Conservation (phyloP, 805 yeast genomes). For the Wickerhamiella alocasiicola region DNA sequence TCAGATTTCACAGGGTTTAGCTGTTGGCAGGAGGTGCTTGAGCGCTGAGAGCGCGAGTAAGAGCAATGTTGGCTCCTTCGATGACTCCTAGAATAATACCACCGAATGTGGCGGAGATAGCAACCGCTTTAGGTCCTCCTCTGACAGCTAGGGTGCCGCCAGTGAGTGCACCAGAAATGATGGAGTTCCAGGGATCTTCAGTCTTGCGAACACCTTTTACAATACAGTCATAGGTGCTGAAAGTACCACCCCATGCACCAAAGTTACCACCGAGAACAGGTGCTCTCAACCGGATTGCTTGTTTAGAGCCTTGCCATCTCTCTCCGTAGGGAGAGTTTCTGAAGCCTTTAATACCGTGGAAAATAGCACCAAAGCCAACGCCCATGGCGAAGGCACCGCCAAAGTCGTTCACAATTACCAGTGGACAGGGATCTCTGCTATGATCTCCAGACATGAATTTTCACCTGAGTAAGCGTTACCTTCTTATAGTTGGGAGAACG, state of each 20-base stretch:
- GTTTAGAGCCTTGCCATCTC: conserved; percentile 75
- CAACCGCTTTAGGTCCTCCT: conserved; percentile 96
- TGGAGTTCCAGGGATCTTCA: conserved; percentile 98
- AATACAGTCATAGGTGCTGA: conserved; percentile 89
- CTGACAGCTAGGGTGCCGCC: conserved; percentile 97
- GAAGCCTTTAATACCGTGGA: conserved; percentile 99
- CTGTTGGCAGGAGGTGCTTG: conserved; percentile 7
- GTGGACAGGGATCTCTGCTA: conserved; percentile 98
- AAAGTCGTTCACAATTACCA: conserved; percentile 88
- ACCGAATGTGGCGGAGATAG: conserved; percentile 95
- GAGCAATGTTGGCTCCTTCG: conserved; percentile 96
- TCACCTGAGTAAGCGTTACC: conserved; percentile 8
- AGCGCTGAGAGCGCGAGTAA: conserved; percentile 63
- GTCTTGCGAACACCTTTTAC: conserved; percentile 92
- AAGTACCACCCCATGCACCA: conserved; percentile 99
- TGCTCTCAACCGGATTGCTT: conserved; percentile 90
- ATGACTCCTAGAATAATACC: conserved; percentile 92
- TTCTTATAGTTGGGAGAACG: too few species aligned
- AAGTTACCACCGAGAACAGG: conserved; percentile 98
- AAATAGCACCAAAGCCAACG: conserved; percentile 93
- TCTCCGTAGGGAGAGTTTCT: conserved; percentile 95
- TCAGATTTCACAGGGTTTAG: too few species aligned
- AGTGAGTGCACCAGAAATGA: conserved; percentile 92
- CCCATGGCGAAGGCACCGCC: conserved; percentile 99
- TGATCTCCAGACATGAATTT: conserved; percentile 54